These are phyloP conservation scores for Kentomonas sorsogonicus DNA, from an alignment of 208 protist genomes.

Conservation along the genomic window DNA sequence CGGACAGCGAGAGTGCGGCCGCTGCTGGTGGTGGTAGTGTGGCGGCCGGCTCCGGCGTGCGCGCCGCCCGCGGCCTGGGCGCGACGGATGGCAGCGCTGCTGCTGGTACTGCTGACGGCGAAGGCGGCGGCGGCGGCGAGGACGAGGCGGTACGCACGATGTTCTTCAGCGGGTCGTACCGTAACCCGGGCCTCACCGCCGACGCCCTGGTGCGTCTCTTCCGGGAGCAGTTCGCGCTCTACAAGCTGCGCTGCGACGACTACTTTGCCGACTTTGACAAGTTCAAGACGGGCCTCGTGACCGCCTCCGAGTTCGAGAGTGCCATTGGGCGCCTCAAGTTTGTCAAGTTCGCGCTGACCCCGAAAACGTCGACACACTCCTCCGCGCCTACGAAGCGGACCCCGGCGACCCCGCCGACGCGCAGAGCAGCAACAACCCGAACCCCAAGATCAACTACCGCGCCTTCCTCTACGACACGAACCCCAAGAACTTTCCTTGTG, in stretches of 20 bases:
- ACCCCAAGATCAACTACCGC: conserved; percentile 47
- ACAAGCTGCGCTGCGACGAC: conserved; percentile 78
- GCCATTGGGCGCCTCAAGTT: conserved; percentile 74
- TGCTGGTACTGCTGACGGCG: background rate
- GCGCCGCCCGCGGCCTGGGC: background rate
- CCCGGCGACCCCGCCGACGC: conserved; percentile 10
- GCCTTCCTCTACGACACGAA: conserved; percentile 67
- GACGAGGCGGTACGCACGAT: background rate
- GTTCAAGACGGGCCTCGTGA: conserved; percentile 73
- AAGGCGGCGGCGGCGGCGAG: background rate
- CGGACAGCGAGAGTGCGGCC: conserved; percentile 8
- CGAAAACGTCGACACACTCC: conserved; percentile 57
- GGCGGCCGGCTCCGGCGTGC: background rate
- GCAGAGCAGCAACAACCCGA: background rate
- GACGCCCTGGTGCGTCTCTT: conserved; percentile 53
- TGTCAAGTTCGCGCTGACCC: conserved; percentile 67
- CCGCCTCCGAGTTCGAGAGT: conserved; percentile 69
- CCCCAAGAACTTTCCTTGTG: conserved; percentile 22
- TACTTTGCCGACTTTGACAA: conserved; percentile 79
- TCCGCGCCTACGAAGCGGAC: conserved; percentile 45
- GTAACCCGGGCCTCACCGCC: conserved; percentile 33
- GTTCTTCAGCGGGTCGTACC: conserved; percentile 18
- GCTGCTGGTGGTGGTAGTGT: background rate
- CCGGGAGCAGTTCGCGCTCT: conserved; percentile 59
- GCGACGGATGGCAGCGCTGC: background rate